These are phyloP conservation scores for Hibiscus tridactylites DNA, from an alignment of 345 rosid genomes.

Conservation along the genomic window DNA sequence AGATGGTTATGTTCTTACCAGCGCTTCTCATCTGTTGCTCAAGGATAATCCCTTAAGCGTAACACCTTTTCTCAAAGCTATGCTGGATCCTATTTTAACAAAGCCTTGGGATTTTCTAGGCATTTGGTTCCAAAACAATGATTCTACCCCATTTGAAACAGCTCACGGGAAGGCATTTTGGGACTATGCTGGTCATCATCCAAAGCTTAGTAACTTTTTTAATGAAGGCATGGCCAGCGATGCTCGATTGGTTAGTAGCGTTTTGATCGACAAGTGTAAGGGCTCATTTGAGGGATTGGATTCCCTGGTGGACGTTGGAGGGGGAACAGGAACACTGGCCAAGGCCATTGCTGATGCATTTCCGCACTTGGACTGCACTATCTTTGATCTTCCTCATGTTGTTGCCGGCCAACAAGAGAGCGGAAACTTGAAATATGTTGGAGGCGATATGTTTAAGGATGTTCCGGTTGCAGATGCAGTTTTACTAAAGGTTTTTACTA, in stretches of 20 bases:
- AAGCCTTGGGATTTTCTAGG: too few relatives aligned
- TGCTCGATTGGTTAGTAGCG: background rate
- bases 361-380: slow-evolving; percentile 29
- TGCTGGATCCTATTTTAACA: too few relatives aligned
- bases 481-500: slow-evolving; percentile 33
- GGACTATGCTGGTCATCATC: too few relatives aligned
- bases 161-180: too few relatives aligned
- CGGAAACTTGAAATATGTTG: slow-evolving; percentile 23
- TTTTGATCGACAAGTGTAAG: slow-evolving; percentile 8
- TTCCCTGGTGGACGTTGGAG: slow-evolving; percentile 32
- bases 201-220: too few relatives aligned
- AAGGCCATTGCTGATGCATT: slow-evolving; percentile 16
- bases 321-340: slow-evolving; percentile 27
- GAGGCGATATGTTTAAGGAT: slow-evolving; percentile 36
- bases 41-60: too few relatives aligned
- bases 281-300: slow-evolving; percentile 20
- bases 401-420: slow-evolving; percentile 13
- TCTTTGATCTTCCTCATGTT: slow-evolving; percentile 33
- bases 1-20: background rate
- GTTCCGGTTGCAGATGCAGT: slow-evolving; percentile 31
- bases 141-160: too few relatives aligned
- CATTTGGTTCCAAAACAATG: too few relatives aligned
- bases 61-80: too few relatives aligned
- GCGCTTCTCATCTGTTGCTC: too few relatives aligned
- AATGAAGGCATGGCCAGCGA: background rate